phyloP scores from a whole-genome alignment of 208 protist genomes.

The Acanthamoeba culbertsoni region DNA sequence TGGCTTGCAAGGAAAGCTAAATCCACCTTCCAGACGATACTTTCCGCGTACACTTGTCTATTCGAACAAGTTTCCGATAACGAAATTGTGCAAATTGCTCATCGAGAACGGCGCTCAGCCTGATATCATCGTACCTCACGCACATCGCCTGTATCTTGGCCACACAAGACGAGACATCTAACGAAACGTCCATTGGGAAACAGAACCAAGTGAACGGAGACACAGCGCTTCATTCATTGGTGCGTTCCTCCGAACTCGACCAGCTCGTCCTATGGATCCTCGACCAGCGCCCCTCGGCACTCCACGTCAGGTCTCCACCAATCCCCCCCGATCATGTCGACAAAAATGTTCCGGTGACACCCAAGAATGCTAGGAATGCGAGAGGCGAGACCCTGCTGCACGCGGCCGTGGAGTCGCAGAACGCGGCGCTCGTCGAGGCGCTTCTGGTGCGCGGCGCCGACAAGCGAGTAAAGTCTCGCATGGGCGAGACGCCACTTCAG shows the following conservation, averaged over 20 bases:
- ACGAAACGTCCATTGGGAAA: too few species aligned
- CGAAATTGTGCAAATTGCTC: too few species aligned
- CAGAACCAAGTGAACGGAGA: too few species aligned
- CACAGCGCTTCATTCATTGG: neutral
- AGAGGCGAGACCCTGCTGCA: neutral
- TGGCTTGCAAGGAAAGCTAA: too few species aligned
- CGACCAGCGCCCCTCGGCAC: neutral
- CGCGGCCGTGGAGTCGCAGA: neutral
- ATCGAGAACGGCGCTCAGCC: too few species aligned
- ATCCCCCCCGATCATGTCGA: neutral
- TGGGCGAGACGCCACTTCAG: neutral
- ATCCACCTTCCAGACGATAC: too few species aligned
- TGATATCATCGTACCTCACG: too few species aligned
- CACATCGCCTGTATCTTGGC: too few species aligned
- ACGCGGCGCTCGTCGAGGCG: neutral
- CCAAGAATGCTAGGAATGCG: neutral
- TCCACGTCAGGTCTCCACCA: too few species aligned
- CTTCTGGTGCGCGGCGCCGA: neutral
- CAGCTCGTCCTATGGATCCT: neutral
- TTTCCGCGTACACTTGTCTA: too few species aligned
- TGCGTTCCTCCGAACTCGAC: neutral
- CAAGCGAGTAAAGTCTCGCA: neutral
- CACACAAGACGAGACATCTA: too few species aligned
- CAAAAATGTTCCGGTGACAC: neutral
- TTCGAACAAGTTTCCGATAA: too few species aligned